These are phyloP conservation scores for Hymenoscyphus occultus DNA, from an alignment of 2,329 filamentous ascomycete species.

Conservation along the genomic window DNA sequence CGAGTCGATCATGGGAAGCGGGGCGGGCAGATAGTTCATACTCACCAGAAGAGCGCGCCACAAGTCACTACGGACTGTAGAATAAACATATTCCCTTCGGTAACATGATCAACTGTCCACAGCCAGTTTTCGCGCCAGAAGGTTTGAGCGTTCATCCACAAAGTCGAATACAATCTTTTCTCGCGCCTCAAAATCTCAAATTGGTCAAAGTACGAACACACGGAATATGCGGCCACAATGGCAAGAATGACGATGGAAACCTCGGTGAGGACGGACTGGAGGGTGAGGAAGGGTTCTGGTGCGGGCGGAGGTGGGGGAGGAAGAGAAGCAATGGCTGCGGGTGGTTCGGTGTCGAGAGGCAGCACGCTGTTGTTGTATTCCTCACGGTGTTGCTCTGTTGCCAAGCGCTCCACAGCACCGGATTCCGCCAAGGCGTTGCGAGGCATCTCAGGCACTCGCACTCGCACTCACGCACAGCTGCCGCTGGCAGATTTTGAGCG, in stretches of 20 bases:
- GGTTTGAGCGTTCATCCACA: constrained; percentile 37
- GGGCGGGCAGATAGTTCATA: constrained; percentile 15
- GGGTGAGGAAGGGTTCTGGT: background rate
- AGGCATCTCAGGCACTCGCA: background rate
- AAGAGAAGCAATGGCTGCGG: background rate
- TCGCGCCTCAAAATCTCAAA: background rate
- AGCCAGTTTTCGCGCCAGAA: constrained; percentile 34
- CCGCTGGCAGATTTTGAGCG: background rate
- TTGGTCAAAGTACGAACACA: background rate
- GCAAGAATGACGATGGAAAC: background rate
- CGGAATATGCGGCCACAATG: background rate
- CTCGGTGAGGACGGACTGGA: background rate
- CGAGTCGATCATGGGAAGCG: background rate
- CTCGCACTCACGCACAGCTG: background rate
- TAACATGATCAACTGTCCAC: constrained; percentile 37
- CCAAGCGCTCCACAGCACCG: background rate
- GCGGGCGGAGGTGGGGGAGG: background rate
- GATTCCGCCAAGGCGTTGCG: background rate
- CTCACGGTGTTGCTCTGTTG: background rate
- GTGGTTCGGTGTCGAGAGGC: background rate
- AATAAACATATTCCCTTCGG: constrained; percentile 34
- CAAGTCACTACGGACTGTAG: constrained; percentile 36
- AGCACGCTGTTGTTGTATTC: constrained; percentile 2
- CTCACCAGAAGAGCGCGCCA: constrained; percentile 34
- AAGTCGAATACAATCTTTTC: constrained; percentile 3